Base-by-base conservation (phyloP, 2,329 filamentous ascomycete species). In the Fusarium sp. region DNA sequence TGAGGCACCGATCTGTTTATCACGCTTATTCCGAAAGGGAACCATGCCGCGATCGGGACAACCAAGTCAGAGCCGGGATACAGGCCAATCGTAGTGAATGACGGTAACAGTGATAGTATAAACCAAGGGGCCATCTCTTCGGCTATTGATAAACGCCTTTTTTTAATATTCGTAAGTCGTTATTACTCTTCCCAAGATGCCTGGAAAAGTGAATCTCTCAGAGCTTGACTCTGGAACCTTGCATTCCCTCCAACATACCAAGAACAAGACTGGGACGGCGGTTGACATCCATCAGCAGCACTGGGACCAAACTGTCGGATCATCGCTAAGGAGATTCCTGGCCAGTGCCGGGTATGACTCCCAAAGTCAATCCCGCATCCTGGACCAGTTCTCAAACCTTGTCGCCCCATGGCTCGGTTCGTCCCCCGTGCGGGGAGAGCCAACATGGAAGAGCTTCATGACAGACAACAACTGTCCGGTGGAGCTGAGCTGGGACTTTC, bases 401-500 rank as follows among this genome's bases (percentile, higher is more conserved):
- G 66, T 69, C 17, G 39, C 56, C 18, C 66, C 64, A 20, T 38
- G 32, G 36, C 56, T 69, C 5, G 66, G 66, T 0, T 17, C 34
- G 1, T 36, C 44, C 1, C 66, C 44, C 9, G n/a, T 6, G 5
- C 13, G 17, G 5, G 56, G 56, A 6, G 32, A 26, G 3, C 39
- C 39, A 14, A 15, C 0, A 32, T 82, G 82, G 82, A 72, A 77
- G 62, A 83, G 82, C 66, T 84, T 83, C 65, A 83, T 84, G 82
- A 84, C 82, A 7, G 83, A 84, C 54, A 79, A 84, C 56, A 68
- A 79, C 50, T 80, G 75, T 4, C 83, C 82, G 0, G 72, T 83
- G 12, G 82, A 84, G 68, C 63, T 83, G 5, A 84, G 82, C 68
- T 84, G 82, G 82, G 79, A 79, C 22, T 83, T 79, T 75, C 38